Evolutionary conservation across 208 protist genomes (phyloP), one percentile per base, ranked within the genome.

Genomic region (Herpetomonas muscarum): DNA sequence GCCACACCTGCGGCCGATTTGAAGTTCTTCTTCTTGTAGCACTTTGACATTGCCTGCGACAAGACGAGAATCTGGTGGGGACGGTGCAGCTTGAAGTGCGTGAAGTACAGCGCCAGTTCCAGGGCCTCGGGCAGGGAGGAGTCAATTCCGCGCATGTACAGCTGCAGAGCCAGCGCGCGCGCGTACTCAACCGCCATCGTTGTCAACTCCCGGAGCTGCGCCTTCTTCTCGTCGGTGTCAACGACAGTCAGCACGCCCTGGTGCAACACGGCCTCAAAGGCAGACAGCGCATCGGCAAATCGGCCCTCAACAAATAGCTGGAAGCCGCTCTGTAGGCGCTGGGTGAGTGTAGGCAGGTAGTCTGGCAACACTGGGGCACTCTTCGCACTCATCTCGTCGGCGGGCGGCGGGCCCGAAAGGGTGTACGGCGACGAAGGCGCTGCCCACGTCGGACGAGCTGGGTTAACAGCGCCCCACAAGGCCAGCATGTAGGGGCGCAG

Each of bases 101-200:
- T 99, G 60, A 99, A 98, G 70, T 99, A 99, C 29, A 98, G 84
- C 0, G 98, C 89, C n/a, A 99, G 73, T 75, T 98, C 95, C 7
- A 87, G 71, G 19, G 78, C 63, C 45, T 91, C 70, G 17, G 50
- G 53, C 3, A 68, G 76, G 49, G 68, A 58, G 6, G 68, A 61
- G 22, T 76, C 75, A n/a, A 85, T 29, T 24, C 74, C 83, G 42
- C 82, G 78, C 26, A 92, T 66, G 22, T 77, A 64, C 24, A 94
- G 68, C 74, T 97, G 90, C 26, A 97, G 64, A 19, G 63, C 64
- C 22, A 91, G 73, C 9, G 89, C 86, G 9, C 76, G 66, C 17
- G 70, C 61, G 57, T 95, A 95, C 71, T 95, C 80, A 10, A 74
- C 53, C 0, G 81, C 74, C 24, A 82, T 57, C 24, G 55, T 71